phyloP scores from a whole-genome alignment of 2,329 filamentous ascomycete genomes.

The Fonsecaea pugnacius region DNA sequence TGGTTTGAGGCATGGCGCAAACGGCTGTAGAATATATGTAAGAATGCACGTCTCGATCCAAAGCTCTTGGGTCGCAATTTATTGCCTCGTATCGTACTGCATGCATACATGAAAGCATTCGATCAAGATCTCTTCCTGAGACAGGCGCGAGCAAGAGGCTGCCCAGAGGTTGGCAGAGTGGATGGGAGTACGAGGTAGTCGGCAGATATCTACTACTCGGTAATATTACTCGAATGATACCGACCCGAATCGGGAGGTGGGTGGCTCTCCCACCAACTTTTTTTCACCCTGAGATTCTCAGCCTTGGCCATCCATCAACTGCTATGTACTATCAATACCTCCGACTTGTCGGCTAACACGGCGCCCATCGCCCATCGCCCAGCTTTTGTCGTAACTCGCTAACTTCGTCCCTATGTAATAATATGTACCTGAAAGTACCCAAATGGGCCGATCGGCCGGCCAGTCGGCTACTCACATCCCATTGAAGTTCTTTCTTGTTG shows the following conservation, averaged over 20 bases:
- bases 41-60: neutral
- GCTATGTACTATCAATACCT: no score
- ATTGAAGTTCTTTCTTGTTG: no score
- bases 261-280: neutral
- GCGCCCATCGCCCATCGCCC: neutral
- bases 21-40: neutral
- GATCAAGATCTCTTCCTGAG: neutral
- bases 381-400: neutral
- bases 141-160: neutral
- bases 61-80: neutral
- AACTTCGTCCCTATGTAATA: no score
- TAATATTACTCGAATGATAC: neutral
- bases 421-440: neutral
- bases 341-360: neutral
- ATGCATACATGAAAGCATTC: neutral
- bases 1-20: neutral
- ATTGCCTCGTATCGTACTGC: neutral
- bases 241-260: neutral
- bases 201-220: neutral
- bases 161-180: neutral
- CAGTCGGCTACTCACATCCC: neutral
- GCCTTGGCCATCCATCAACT: constrained; percentile 7
- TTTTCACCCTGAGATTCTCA: constrained; percentile 9
- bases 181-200: no score
- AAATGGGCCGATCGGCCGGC: neutral